phyloP scores from a whole-genome alignment of 352 stramenopile genomes.

The Pythium guiyangense region DNA sequence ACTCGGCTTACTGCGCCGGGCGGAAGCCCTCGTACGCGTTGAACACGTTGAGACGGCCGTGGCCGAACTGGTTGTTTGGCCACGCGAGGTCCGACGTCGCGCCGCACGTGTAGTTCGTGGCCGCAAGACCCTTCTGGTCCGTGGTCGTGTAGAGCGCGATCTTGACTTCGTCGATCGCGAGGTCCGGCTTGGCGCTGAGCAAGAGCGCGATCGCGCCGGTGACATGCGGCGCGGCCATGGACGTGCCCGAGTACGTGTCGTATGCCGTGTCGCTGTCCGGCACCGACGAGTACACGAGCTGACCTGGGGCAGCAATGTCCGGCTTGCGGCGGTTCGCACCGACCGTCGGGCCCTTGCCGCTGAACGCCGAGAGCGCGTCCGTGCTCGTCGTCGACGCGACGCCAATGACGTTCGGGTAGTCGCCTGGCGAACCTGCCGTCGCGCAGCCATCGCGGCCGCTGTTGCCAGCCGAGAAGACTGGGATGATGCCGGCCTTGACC shows the following conservation, averaged over 20 bases:
- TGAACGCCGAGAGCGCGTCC: conserved; percentile 14
- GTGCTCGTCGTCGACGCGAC: conserved; percentile 18
- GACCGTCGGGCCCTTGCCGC: conserved; percentile 13
- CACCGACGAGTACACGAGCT: conserved; percentile 11
- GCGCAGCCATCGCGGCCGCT: conserved; percentile 7
- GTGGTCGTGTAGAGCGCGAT: too few relatives aligned
- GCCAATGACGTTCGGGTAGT: conserved; percentile 23
- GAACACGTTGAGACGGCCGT: conserved; percentile 7
- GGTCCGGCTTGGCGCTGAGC: conserved; percentile 17
- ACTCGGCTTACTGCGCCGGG: background rate
- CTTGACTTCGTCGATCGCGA: background rate
- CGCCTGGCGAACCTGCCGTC: conserved; percentile 17
- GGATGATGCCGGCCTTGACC: conserved; percentile 20
- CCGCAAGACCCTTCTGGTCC: too few relatives aligned
- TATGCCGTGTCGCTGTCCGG: conserved; percentile 6
- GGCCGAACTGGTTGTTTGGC: too few relatives aligned
- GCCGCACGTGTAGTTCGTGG: too few relatives aligned
- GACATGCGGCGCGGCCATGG: conserved; percentile 27
- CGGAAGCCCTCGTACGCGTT: conserved; percentile 16
- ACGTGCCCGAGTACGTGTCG: conserved; percentile 16
- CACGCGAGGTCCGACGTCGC: too few relatives aligned
- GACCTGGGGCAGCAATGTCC: conserved; percentile 19
- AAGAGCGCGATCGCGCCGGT: conserved; percentile 21
- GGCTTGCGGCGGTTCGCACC: conserved; percentile 13
- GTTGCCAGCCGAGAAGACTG: conserved; percentile 20